phyloP scores from a whole-genome alignment of 805 yeast genomes.

The Suhomyces emberorum region DNA sequence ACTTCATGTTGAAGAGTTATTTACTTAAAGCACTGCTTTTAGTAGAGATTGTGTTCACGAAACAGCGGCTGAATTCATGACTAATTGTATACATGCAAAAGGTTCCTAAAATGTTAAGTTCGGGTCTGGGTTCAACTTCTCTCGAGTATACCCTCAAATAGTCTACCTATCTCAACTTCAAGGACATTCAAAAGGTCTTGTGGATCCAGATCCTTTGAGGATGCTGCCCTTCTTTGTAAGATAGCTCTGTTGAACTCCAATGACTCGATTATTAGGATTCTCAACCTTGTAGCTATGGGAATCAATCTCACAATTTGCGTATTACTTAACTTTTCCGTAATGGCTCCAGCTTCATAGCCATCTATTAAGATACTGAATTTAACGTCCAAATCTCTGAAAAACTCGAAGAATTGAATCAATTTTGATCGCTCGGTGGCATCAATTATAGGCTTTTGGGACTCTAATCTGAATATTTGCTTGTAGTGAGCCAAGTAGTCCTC shows the following conservation, averaged over 20 bases:
- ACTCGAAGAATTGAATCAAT: conserved; percentile 19
- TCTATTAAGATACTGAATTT: conserved; percentile 24
- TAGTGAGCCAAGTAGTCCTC: conserved; percentile 53
- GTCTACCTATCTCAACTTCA: conserved; percentile 35
- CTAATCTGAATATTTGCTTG: conserved; percentile 12
- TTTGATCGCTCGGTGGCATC: conserved; percentile 9
- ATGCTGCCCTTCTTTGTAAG: conserved; percentile 5
- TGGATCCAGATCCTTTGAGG: background rate
- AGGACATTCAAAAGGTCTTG: conserved; percentile 12
- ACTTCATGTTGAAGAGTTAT: no score
- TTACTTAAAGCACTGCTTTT: no score
- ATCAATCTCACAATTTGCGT: conserved; percentile 53
- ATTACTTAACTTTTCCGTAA: conserved; percentile 28
- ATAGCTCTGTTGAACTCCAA: conserved; percentile 17
- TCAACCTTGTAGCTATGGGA: conserved; percentile 51
- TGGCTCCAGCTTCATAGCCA: conserved; percentile 26
- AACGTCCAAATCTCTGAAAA: conserved; percentile 38
- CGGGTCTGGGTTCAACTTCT: no score
- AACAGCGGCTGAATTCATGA: no score
- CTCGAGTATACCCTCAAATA: conserved; percentile 40
- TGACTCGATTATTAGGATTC: conserved; percentile 36
- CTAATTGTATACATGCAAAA: no score
- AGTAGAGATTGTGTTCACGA: no score
- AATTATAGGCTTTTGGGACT: conserved; percentile 5
- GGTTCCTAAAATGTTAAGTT: no score